Conservation (phyloP, 768 basidiomycete genomes). For the Cystofilobasidium capitatum region DNA sequence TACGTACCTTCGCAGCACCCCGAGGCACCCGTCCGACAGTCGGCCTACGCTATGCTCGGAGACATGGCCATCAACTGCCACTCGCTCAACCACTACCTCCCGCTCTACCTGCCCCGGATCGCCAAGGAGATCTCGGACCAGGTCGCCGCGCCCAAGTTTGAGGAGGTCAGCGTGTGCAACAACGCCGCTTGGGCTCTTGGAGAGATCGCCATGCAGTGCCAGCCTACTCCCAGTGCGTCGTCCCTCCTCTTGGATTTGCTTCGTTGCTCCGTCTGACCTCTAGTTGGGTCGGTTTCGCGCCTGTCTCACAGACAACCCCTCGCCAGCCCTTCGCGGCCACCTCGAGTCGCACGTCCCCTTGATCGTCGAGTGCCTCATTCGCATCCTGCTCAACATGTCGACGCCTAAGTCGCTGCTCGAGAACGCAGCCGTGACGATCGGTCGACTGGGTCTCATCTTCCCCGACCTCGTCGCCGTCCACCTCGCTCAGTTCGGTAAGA, state of each 20-base stretch:
- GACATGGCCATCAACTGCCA: constrained; percentile 90
- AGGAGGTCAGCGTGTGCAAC: constrained; percentile 94
- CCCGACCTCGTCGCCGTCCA: constrained; percentile 80
- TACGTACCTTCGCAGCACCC: constrained; percentile 51
- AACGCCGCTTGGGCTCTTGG: constrained; percentile 99
- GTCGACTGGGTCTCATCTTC: constrained; percentile 87
- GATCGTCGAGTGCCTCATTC: constrained; percentile 77
- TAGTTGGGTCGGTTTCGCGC: not conserved
- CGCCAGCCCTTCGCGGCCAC: constrained; percentile 54
- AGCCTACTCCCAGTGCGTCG: not conserved
- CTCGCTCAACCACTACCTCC: constrained; percentile 58
- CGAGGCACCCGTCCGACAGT: constrained; percentile 88
- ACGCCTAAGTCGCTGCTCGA: constrained; percentile 89
- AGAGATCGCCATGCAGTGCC: constrained; percentile 84
- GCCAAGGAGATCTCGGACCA: constrained; percentile 83
- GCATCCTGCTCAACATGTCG: constrained; percentile 83
- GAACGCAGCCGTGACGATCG: constrained; percentile 97
- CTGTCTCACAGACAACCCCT: not conserved
- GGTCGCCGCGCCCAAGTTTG: constrained; percentile 84
- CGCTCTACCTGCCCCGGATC: constrained; percentile 74
- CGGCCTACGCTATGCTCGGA: constrained; percentile 94
- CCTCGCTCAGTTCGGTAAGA: constrained; percentile 78
- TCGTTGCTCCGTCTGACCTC: not conserved
- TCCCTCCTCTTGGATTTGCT: not conserved
- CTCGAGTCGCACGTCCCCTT: constrained; percentile 87